A percentile compares a stretch with the other conserved stretches of the same genome.
Evolutionary conservation across 1,284 basidiomycete species (phyloP).

Genomic region (Grifola frondosa): DNA sequence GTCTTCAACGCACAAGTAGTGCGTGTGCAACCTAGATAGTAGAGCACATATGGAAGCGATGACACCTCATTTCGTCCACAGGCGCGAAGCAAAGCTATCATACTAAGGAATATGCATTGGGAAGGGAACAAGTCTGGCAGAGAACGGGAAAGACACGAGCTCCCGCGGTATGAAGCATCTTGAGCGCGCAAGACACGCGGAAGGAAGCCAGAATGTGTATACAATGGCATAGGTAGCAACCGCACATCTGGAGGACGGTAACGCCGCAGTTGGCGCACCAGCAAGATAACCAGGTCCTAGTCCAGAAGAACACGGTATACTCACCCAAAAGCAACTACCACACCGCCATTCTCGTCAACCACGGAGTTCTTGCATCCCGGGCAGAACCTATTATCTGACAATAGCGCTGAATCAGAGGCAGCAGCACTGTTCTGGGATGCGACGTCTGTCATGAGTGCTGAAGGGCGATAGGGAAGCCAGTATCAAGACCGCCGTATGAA

Average conservation of each 20-base stretch:
- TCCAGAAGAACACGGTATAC: conserved; percentile 25
- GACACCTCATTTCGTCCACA: too few species aligned
- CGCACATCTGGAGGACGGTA: too few species aligned
- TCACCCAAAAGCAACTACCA: conserved; percentile 91
- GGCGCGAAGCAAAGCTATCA: too few species aligned
- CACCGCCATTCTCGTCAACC: conserved; percentile 80
- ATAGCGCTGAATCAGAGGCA: conserved; percentile 12
- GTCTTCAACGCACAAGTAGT: too few species aligned
- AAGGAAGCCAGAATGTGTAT: not conserved
- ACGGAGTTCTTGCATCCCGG: conserved; percentile 85
- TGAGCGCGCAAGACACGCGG: not conserved
- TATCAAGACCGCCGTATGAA: conserved; percentile 7
- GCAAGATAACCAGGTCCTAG: not conserved
- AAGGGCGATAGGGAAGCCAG: conserved; percentile 15
- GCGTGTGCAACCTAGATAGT: too few species aligned
- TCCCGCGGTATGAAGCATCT: too few species aligned
- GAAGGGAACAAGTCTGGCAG: too few species aligned
- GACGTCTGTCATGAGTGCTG: conserved; percentile 14
- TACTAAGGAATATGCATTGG: too few species aligned
- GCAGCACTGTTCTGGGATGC: conserved; percentile 4
- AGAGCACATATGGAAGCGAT: too few species aligned
- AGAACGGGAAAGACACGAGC: too few species aligned
- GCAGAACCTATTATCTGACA: conserved; percentile 66
- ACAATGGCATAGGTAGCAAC: too few species aligned
- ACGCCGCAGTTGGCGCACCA: not conserved